These are phyloP conservation scores for Solanum chacoense DNA, from an alignment of 305 asterid species.

Conservation along the genomic window DNA sequence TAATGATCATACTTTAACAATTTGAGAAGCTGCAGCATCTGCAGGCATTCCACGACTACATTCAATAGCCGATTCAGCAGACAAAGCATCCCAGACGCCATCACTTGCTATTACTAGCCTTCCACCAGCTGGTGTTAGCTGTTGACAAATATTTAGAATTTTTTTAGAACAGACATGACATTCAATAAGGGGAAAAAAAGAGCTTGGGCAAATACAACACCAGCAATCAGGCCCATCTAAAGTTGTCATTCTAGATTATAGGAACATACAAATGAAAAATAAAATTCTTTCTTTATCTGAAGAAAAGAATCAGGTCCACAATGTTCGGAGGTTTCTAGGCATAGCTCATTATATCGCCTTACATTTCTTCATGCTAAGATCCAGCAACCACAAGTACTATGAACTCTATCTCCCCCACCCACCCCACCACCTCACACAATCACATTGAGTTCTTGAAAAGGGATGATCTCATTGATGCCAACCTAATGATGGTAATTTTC, in stretches of 20 bases:
- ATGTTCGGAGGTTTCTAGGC: not conserved
- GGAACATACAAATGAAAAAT: not conserved
- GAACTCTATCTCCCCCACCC: not conserved
- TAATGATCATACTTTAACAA: constrained; percentile 53
- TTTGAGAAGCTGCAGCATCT: constrained; percentile 83
- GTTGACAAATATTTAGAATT: constrained; percentile 15
- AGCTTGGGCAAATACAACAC: not conserved
- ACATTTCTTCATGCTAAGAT: not conserved
- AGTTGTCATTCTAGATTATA: not conserved
- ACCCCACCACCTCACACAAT: not conserved
- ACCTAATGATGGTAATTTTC: not conserved
- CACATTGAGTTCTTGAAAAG: not conserved
- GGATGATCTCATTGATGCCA: not conserved
- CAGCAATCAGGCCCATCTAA: not conserved
- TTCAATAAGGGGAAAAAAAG: not conserved
- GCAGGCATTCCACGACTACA: constrained; percentile 85
- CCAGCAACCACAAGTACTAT: not conserved
- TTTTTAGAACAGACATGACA: not conserved
- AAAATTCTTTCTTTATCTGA: not conserved
- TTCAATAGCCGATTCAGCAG: constrained; percentile 81
- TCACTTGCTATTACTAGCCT: constrained; percentile 85
- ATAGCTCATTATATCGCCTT: not conserved
- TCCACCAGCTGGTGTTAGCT: constrained; percentile 91
- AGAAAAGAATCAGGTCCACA: not conserved
- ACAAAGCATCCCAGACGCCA: constrained; percentile 97